Base-by-base conservation (phyloP, 441 rosid genomes). In the Euphorbia celastroides region DNA sequence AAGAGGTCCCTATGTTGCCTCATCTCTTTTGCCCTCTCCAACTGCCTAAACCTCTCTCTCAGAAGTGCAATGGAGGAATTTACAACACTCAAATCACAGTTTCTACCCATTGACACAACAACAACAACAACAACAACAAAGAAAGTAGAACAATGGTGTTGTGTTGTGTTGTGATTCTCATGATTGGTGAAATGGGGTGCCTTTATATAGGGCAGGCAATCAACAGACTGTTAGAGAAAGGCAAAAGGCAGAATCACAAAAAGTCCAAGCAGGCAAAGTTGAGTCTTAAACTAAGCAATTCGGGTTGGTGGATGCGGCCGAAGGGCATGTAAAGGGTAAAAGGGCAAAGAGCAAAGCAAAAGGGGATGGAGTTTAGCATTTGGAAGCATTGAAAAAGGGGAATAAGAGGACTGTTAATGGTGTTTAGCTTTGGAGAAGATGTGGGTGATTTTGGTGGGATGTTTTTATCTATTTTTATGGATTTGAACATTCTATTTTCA, bases 41-140 rank as follows among this genome's bases (percentile, higher is more conserved):
- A 52, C 78, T 76, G 75, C 60, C 70, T 74, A 52, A 81, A 79
- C 80, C 84, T 81, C 64, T 79, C 81, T 50, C 76, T 81, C 66
- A 78, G 61, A 66, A 81, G 78, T 22, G 77, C 78, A 62, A 76
- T 77, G 72, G 83, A 79, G 57, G 79, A 76, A 70, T 70, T 76
- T 19, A 57, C 32, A 32, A 55, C 38, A 0, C 72, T 38, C 11
- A 68, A 65, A 27, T 72, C 78, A 10, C 66, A 57, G 67, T 71
- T 79, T 70, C 78, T 68, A 36, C 65, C 78, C 83, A 77, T 81
- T 17, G 62, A 60, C 41, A 13, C 23, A 41, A 51, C 56, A 6
- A 51, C 0, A 51, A 0, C 26, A 9, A 16, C 57, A 31, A 41
- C 11, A 55, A 55, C 57, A 54, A 17, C 42, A 51, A 8, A 56